These are phyloP conservation scores for Luzula sylvatica DNA, from an alignment of 176 grass and related monocot genomes.

Conservation along the genomic window DNA sequence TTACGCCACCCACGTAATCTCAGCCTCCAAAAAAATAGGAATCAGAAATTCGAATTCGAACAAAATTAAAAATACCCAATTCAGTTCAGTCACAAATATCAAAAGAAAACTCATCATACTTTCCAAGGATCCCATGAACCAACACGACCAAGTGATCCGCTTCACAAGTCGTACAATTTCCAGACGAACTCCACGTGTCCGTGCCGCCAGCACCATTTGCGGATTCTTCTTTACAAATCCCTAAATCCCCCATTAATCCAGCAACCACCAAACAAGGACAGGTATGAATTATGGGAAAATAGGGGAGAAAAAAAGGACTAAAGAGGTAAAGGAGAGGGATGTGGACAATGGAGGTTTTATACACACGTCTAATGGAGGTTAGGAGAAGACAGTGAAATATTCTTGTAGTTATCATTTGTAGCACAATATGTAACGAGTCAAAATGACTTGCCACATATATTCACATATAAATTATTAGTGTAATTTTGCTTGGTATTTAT, in stretches of 20 bases:
- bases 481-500: not conserved
- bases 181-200: constrained; percentile 16
- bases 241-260: constrained; percentile 20
- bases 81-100: not conserved
- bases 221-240: constrained; percentile 13
- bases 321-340: not conserved
- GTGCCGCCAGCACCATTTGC: constrained; percentile 14
- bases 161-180: not conserved
- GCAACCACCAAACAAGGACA: not conserved
- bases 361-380: not conserved
- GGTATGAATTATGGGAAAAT: not conserved
- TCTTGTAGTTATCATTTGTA: not conserved
- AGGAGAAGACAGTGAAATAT: not conserved
- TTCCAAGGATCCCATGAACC: constrained; percentile 37
- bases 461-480: not conserved
- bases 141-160: constrained; percentile 35
- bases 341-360: not conserved
- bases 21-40: not conserved
- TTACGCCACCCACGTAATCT: constrained; percentile 1
- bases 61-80: not conserved
- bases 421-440: too few species aligned
- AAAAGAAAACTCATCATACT: constrained; percentile 4
- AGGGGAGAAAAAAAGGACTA: not conserved
- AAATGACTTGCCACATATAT: not conserved
- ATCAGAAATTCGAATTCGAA: not conserved